These are phyloP conservation scores for Cicer cuneatum DNA, from an alignment of 306 rosid genomes.

Conservation along the genomic window DNA sequence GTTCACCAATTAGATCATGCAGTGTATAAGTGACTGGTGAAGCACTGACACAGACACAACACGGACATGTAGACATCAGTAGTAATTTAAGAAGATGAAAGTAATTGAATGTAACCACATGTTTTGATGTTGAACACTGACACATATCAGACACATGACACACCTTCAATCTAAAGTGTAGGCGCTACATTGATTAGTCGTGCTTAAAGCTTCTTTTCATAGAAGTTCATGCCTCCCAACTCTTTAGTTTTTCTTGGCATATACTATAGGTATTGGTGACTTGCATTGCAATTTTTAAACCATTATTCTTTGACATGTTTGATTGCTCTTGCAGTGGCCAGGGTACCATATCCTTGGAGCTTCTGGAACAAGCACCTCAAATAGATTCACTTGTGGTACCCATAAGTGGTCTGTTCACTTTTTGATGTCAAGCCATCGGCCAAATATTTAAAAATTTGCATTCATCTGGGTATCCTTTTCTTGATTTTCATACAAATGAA, in stretches of 20 bases:
- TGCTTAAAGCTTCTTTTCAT: not conserved
- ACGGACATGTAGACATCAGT: too few species aligned
- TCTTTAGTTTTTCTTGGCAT: not conserved
- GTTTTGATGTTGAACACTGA: too few species aligned
- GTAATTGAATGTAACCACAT: too few species aligned
- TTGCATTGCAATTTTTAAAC: conserved; percentile 36
- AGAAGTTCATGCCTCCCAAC: conserved; percentile 4
- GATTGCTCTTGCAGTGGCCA: conserved; percentile 79
- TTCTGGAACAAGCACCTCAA: conserved; percentile 82
- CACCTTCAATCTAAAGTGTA: too few species aligned
- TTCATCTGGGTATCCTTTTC: not conserved
- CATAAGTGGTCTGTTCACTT: conserved; percentile 76
- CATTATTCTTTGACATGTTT: conserved; percentile 38
- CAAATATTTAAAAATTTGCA: conserved; percentile 6
- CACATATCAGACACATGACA: too few species aligned
- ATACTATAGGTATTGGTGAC: conserved; percentile 29
- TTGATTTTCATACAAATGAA: conserved; percentile 37
- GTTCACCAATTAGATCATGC: conserved; percentile 5
- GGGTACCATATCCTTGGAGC: conserved; percentile 85
- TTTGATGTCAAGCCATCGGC: conserved; percentile 17
- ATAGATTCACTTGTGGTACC: conserved; percentile 78
- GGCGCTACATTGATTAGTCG: not conserved
- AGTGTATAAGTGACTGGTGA: conserved; percentile 18
- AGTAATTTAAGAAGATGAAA: too few species aligned
- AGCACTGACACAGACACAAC: too few species aligned